Evolutionary conservation across 2,329 filamentous ascomycete genomes (phyloP), one percentile per base, ranked within the genome.

Genomic region (Bipolaris oryzae): DNA sequence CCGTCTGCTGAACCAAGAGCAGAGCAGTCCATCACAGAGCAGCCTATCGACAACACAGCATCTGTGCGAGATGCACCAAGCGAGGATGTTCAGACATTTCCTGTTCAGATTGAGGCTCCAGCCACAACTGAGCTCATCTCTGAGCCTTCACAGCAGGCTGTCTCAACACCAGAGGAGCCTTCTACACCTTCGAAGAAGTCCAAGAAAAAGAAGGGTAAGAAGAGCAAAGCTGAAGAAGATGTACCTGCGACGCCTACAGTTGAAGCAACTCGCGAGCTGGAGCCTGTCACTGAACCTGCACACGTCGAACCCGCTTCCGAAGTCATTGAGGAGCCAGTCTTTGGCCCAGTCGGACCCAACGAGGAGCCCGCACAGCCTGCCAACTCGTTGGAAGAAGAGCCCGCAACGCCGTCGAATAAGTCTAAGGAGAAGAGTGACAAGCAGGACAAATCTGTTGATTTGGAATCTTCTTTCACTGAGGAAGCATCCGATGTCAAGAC

Each of bases 401-500:
- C 51, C 23, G 25, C 49, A 1, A 49, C 53, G 10, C 66, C 70
- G 31, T 79, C 77, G 50, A 77, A 78, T 59, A 83, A 81, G 60
- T 77, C 47, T 6, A 61, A 77, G 10, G 82, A 82, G 56, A 77
- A 79, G 50, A 67, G 62, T 34, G 53, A 55, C 7, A 66, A 64
- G 52, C 60, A 60, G 34, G 54, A 35, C 6, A 61, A 62, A 33
- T 34, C 52, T 13, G 37, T 43, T 42, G 58, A 62, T 11, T 21
- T 54, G 10, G 56, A 49, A 18, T 9, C 55, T 25, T 28, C 61
- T 25, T 18, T 34, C 18, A 35, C 25, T 15, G 15, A 21, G 20
- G 28, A 50, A 18, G 44, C 4, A 37, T 23, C 34, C 4, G 34
- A 53, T 11, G 18, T 33, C 21, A 50, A 35, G 4, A 15, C 31